Conservation (phyloP, 1,139 yeast genomes). For the Blastobotrys apis region DNA sequence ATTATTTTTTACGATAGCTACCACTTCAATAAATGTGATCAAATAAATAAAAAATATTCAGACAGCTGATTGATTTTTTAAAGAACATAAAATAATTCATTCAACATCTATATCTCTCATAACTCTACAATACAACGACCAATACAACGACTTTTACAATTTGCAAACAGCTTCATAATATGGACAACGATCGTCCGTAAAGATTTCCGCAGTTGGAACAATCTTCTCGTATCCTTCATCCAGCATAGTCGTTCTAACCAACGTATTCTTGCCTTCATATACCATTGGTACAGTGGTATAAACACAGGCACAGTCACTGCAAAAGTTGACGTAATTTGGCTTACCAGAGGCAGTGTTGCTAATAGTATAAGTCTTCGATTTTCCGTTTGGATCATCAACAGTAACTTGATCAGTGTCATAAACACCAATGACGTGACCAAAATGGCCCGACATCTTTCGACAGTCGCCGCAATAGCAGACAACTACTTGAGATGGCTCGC, state of each 20-base stretch:
- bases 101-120: too few relatives aligned
- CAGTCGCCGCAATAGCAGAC: constrained; percentile 32
- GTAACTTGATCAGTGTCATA: constrained; percentile 22
- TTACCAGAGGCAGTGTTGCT: constrained; percentile 28
- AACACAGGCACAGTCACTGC: constrained; percentile 31
- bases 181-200: constrained; percentile 5
- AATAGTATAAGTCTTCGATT: constrained; percentile 22
- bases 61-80: too few relatives aligned
- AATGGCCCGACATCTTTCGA: constrained; percentile 32
- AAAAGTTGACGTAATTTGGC: constrained; percentile 30
- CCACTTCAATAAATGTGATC: too few relatives aligned
- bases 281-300: constrained; percentile 29
- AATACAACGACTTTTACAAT: constrained; percentile 2
- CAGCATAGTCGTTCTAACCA: constrained; percentile 27
- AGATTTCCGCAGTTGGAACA: constrained; percentile 10
- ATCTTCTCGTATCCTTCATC: constrained; percentile 19
- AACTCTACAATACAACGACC: too few relatives aligned
- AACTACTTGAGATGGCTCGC: constrained; percentile 22
- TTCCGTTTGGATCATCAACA: constrained; percentile 20
- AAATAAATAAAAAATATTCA: too few relatives aligned
- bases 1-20: too few relatives aligned
- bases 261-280: constrained; percentile 21
- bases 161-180: neutral
- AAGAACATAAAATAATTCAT: too few relatives aligned
- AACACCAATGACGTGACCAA: constrained; percentile 29